phyloP scores from a whole-genome alignment of 257 asterid species.

The Solanum chaucha region DNA sequence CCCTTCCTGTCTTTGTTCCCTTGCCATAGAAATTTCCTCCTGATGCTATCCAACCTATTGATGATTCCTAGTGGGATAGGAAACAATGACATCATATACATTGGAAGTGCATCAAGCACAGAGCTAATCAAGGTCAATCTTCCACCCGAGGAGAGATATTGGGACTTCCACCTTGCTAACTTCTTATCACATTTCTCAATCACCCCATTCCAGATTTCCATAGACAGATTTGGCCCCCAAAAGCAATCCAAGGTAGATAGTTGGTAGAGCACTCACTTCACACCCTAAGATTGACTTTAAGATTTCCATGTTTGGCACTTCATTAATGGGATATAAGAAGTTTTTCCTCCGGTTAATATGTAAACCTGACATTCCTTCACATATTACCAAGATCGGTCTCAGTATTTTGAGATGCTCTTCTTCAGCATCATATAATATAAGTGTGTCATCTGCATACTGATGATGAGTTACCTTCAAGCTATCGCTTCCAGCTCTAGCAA shows the following conservation, averaged over 20 bases:
- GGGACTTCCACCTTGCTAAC: neutral
- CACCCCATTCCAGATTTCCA: neutral
- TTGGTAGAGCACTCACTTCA: neutral
- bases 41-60: neutral
- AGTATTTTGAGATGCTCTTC: neutral
- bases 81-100: neutral
- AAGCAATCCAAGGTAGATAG: neutral
- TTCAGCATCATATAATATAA: neutral
- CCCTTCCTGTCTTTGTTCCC: neutral
- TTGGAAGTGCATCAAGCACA: neutral
- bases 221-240: neutral
- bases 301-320: neutral
- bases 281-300: neutral
- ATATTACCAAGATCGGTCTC: neutral
- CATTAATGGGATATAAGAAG: neutral
- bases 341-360: neutral
- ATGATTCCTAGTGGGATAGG: neutral
- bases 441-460: neutral
- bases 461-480: neutral
- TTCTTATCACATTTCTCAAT: neutral
- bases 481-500: neutral
- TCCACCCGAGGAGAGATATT: neutral
- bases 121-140: neutral
- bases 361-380: neutral
- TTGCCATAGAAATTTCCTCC: neutral